Conservation (phyloP, 176 grass and related monocot species). For the barley (Hordeum vulgare) region MorexV3_pseudomolecules_assembly NC_058523.1:185089983-185090482, state of each 20-base stretch:
- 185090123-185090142: neutral
- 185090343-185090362: neutral
- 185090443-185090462: too few species aligned
- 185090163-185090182: neutral
- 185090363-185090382: too few species aligned
- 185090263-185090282: neutral
- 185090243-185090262: neutral
- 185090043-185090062: neutral
- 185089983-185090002: conserved; percentile 39
- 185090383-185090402: neutral
- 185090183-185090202: neutral
- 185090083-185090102: neutral
- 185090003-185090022: conserved; percentile 46
- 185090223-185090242: neutral
- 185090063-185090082: neutral
- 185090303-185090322: neutral
- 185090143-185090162: neutral
- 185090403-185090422: neutral
- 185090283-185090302: neutral
- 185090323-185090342: neutral
- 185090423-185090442: too few species aligned
- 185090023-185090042: neutral
- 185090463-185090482: too few species aligned
- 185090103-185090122: neutral
- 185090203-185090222: neutral